phyloP scores from a whole-genome alignment of 2,329 filamentous ascomycete genomes.

The Onygenales sp. region DNA sequence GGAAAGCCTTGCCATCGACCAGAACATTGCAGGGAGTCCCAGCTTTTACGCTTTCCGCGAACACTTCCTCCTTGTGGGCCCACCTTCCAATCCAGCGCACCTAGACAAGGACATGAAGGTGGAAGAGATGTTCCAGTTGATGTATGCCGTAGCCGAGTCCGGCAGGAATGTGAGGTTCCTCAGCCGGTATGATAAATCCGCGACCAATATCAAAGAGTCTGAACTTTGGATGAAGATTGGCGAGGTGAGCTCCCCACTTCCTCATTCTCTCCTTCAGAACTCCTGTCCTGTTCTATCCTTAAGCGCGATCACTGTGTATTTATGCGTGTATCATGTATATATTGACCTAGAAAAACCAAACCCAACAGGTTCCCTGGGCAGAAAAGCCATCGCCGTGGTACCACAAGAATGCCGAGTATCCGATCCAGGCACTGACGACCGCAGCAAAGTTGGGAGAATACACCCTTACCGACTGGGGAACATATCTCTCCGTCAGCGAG shows the following conservation, averaged over 20 bases:
- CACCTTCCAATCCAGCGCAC: neutral
- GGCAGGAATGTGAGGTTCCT: constrained; percentile 29
- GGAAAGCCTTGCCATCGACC: constrained; percentile 35
- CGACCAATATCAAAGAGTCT: constrained; percentile 42
- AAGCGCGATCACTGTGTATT: too few species aligned
- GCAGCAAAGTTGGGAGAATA: constrained; percentile 35
- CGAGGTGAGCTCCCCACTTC: constrained; percentile 18
- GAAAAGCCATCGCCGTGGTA: neutral
- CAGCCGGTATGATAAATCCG: constrained; percentile 40
- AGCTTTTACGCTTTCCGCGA: constrained; percentile 39
- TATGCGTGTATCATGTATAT: neutral
- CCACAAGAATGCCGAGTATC: constrained; percentile 22
- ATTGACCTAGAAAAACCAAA: neutral
- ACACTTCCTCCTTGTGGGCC: constrained; percentile 38
- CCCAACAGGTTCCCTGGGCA: neutral
- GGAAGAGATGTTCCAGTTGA: neutral
- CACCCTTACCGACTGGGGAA: constrained; percentile 38
- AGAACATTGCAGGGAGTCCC: constrained; percentile 25
- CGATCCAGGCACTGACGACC: constrained; percentile 35
- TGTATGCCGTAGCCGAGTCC: too few species aligned
- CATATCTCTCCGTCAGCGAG: constrained; percentile 30
- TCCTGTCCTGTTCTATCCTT: too few species aligned
- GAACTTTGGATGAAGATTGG: constrained; percentile 38
- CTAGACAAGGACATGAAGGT: neutral
- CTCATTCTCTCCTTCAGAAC: neutral